Evolutionary conservation across 495 filamentous ascomycete genomes (phyloP), one percentile per base, ranked within the genome.

Genomic region (Penicillium canariense): DNA sequence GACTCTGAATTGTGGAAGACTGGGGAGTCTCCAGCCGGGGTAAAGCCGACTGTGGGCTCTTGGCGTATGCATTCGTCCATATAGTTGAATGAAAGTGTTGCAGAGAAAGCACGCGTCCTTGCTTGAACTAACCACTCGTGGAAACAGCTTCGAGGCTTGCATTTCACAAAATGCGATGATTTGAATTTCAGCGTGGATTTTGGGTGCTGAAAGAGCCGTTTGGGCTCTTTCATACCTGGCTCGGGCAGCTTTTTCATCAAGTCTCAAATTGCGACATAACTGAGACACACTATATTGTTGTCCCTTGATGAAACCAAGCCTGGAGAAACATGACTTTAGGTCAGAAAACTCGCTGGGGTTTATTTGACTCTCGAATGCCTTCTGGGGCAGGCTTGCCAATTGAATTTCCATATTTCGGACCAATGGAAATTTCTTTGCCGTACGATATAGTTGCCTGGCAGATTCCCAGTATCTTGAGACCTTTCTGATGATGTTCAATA

Each of bases 71-170:
- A n/a, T n/a, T n/a, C n/a, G n/a, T n/a, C n/a, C n/a, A n/a, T n/a
- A n/a, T 6, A 32, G 11, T 20, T 50, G 25, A 20, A 62, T 62
- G 42, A 62, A 62, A 9, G 32, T 35, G 26, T 55, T 25, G 32
- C 59, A 62, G 0, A 62, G 38, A 26, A 52, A 62, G 31, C 59
- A 62, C 10, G 59, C 59, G 15, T 62, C 59, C 44, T 62, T 62
- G 48, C 55, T 62, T 2, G 59, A 62, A 38, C 34, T 40, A 7
- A 62, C 36, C 0, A 40, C 51, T 10, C 59, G 55, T 5, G 59
- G 59, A 23, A 55, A 58, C 10, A 42, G 17, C 12, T 20, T n/a
- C 0, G 23, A 38, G 0, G 40, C 23, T 35, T 53, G 44, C 14
- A 58, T 51, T 50, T 58, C 59, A 43, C 59, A 62, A 22, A 15